Base-by-base conservation (phyloP, 805 yeast species). In the Grigorovia jiainica region DNA sequence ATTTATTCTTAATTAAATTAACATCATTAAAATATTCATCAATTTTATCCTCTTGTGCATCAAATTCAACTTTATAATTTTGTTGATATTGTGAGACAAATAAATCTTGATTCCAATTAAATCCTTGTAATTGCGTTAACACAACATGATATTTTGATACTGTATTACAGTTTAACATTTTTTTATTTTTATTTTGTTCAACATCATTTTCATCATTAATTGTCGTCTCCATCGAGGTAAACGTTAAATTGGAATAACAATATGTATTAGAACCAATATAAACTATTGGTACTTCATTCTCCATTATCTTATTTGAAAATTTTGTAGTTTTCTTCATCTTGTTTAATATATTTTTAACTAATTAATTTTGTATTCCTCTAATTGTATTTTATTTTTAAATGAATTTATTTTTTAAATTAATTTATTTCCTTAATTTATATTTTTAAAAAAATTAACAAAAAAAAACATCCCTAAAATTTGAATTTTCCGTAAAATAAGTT, bases 1-100 rank as follows among this genome's bases (percentile, higher is more conserved):
- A 51, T 33, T 52, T 51, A 20, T 42, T 45, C 15, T 31, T 13
- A 16, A 16, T 33, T 27, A 19, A 15, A 8, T 17, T 15, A 17
- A 7, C 10, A n/a, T 13, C 50, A 34, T 32, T 47, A 8, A 3
- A 8, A 15, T 48, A 34, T 46, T 51, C 10, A 45, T 45, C 41
- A 4, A 32, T 5, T 4, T 17, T 10, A 51, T 39, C 23, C 48
- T 44, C 29, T 53, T 47, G 31, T 36, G 46, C 43, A 47, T 42
- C 41, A 30, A 16, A 38, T 4, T 65, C 50, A 0, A 65, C 60
- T 15, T 70, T 70, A 37, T 68, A 59, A 36, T 60, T 63, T 44
- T 82, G 89, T 52, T 79, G 84, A 55, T 76, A 78, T 23, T 79
- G 78, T 1, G 79, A 68, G 2, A 87, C 89, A 67, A 81, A 82